These are phyloP conservation scores for Colletotrichum simmondsii DNA, from an alignment of 2,329 filamentous ascomycete species.

Conservation along the genomic window DNA sequence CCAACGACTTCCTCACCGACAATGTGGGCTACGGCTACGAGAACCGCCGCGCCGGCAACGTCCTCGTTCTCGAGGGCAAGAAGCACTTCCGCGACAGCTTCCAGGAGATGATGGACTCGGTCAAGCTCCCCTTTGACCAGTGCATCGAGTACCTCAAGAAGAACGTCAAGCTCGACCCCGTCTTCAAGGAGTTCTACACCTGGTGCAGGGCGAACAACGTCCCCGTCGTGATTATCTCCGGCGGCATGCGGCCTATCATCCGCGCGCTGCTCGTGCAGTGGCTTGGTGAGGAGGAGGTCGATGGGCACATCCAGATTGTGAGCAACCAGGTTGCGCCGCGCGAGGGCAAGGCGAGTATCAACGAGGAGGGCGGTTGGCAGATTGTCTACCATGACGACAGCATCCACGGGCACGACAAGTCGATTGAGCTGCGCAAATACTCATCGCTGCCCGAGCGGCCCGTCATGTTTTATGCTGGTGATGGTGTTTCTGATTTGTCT, in stretches of 20 bases:
- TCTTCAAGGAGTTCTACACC: slow-evolving; percentile 87
- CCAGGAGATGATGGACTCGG: slow-evolving; percentile 89
- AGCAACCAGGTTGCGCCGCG: slow-evolving; percentile 81
- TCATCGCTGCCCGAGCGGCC: slow-evolving; percentile 79
- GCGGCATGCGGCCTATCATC: slow-evolving; percentile 94
- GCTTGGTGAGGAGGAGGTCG: slow-evolving; percentile 78
- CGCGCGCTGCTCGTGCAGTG: slow-evolving; percentile 82
- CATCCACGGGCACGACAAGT: slow-evolving; percentile 97
- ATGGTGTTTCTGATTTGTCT: slow-evolving; percentile 92
- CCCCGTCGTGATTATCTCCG: slow-evolving; percentile 90
- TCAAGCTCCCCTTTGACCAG: slow-evolving; percentile 82
- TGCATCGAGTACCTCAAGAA: slow-evolving; percentile 82
- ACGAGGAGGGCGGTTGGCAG: slow-evolving; percentile 85
- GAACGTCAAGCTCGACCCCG: slow-evolving; percentile 89
- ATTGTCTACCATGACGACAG: slow-evolving; percentile 91
- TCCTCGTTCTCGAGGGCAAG: slow-evolving; percentile 77
- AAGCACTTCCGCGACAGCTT: slow-evolving; percentile 87
- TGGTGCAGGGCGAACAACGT: slow-evolving; percentile 87
- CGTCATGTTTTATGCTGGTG: slow-evolving; percentile 92
- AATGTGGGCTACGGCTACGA: slow-evolving; percentile 85
- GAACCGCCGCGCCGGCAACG: slow-evolving; percentile 78
- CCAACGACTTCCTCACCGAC: slow-evolving; percentile 83
- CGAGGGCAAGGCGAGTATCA: slow-evolving; percentile 73
- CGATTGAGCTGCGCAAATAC: slow-evolving; percentile 89
- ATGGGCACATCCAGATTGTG: slow-evolving; percentile 83